These are phyloP conservation scores for Paecilomyces formosus DNA, from an alignment of 2,329 filamentous ascomycete genomes.

Conservation along the genomic window DNA sequence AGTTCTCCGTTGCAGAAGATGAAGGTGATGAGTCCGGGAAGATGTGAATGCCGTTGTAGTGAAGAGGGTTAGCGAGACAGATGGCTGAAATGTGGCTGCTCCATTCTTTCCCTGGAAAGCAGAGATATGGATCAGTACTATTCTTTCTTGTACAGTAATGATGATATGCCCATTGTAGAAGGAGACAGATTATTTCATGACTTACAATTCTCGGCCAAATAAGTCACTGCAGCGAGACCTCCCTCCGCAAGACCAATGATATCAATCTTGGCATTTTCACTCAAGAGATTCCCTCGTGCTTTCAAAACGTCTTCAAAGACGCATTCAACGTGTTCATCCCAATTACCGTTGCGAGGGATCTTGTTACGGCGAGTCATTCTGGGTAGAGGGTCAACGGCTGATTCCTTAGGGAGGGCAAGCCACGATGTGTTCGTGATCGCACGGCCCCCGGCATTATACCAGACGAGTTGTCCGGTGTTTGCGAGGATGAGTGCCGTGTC, in stretches of 20 bases:
- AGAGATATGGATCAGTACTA: slow-evolving; percentile 4
- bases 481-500: slow-evolving; percentile 56
- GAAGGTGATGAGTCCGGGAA: slow-evolving; percentile 5
- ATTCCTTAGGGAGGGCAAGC: slow-evolving; percentile 53
- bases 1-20: slow-evolving; percentile 4
- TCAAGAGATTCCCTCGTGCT: slow-evolving; percentile 33
- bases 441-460: slow-evolving; percentile 58
- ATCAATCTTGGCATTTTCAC: slow-evolving; percentile 52
- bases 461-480: slow-evolving; percentile 70
- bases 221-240: slow-evolving; percentile 50
- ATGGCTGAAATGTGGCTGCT: slow-evolving; percentile 31
- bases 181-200: slow-evolving; percentile 16
- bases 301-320: slow-evolving; percentile 59
- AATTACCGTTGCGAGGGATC: slow-evolving; percentile 52
- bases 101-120: slow-evolving; percentile 31
- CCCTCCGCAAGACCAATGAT: slow-evolving; percentile 65
- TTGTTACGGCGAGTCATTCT: slow-evolving; percentile 50
- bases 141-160: slow-evolving; percentile 10
- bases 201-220: slow-evolving; percentile 50
- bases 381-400: slow-evolving; percentile 52
- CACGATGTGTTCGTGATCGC: slow-evolving; percentile 55
- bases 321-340: slow-evolving; percentile 56
- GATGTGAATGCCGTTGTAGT: slow-evolving; percentile 21
- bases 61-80: slow-evolving; percentile 30
- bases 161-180: not conserved